phyloP scores from a whole-genome alignment of 179 eudicot species.

The Beta macrorhiza region DNA sequence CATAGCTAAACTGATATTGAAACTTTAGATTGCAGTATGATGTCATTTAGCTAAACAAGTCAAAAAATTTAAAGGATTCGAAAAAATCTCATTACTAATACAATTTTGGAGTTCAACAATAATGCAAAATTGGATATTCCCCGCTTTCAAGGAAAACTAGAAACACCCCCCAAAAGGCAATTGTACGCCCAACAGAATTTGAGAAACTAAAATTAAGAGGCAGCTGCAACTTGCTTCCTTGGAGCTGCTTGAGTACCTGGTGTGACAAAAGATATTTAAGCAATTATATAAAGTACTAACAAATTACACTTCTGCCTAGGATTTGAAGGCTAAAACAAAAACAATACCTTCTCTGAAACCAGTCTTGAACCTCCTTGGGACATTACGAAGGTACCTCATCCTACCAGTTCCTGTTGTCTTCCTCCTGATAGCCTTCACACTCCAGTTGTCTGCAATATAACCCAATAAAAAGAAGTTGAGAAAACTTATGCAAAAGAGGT shows the following conservation, averaged over 20 bases:
- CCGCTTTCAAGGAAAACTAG: background rate
- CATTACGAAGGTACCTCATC: constrained; percentile 84
- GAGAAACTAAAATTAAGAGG: constrained; percentile 21
- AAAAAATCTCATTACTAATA: constrained; percentile 19
- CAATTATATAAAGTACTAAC: too few relatives aligned
- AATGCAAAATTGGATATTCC: constrained; percentile 18
- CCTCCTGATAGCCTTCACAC: constrained; percentile 85
- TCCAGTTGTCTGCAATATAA: constrained; percentile 66
- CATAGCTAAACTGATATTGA: background rate
- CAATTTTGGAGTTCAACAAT: constrained; percentile 21
- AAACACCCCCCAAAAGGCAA: constrained; percentile 17
- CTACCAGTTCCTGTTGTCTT: constrained; percentile 96
- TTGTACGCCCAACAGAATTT: constrained; percentile 8
- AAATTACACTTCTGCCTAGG: too few relatives aligned
- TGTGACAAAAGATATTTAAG: background rate
- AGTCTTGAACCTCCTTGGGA: constrained; percentile 87
- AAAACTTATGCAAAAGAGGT: background rate
- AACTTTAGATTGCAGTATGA: constrained; percentile 1
- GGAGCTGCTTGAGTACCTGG: constrained; percentile 77
- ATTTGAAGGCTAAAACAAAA: background rate
- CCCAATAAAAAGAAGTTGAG: background rate
- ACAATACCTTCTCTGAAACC: constrained; percentile 79
- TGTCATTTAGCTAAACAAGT: constrained; percentile 5
- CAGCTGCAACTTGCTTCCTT: constrained; percentile 61
- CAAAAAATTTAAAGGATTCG: background rate